Evolutionary conservation across 2,329 filamentous ascomycete species (phyloP).

Genomic region (Curvularia spicifera): DNA sequence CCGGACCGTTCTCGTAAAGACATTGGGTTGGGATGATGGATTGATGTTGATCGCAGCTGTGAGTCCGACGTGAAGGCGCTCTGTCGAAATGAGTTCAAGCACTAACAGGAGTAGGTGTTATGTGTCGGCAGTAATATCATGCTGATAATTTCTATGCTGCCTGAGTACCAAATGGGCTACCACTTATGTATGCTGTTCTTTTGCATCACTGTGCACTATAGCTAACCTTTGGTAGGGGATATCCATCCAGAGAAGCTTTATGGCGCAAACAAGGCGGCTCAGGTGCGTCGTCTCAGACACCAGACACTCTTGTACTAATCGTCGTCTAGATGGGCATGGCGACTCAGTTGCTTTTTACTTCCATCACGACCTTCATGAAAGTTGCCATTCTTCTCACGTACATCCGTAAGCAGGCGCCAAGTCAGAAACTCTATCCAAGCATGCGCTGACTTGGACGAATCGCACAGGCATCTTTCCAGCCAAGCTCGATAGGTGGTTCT

Average conservation of each 20-base stretch:
- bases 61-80: constrained; percentile 3
- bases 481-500: constrained; percentile 39
- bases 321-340: constrained; percentile 31
- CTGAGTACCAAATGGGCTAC: constrained; percentile 38
- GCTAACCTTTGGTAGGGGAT: constrained; percentile 28
- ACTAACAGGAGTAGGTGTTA: constrained; percentile 16
- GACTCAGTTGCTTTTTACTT: constrained; percentile 33
- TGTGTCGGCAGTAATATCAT: constrained; percentile 37
- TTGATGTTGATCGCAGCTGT: constrained; percentile 37
- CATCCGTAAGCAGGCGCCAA: constrained; percentile 17
- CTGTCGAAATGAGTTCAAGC: too few species aligned
- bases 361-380: constrained; percentile 37
- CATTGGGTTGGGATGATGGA: constrained; percentile 40
- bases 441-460: neutral
- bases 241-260: constrained; percentile 24
- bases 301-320: constrained; percentile 3
- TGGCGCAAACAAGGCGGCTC: constrained; percentile 26
- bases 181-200: constrained; percentile 31
- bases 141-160: constrained; percentile 33
- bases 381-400: constrained; percentile 34
- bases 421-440: rapidly evolving
- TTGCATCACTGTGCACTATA: neutral
- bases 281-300: constrained; percentile 16
- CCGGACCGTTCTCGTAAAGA: constrained; percentile 32
- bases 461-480: constrained; percentile 36